A percentile compares a stretch with the other conserved stretches of the same genome.
phyloP scores from a whole-genome alignment of 805 yeast species.

The Kuraishia capsulata region DNA sequence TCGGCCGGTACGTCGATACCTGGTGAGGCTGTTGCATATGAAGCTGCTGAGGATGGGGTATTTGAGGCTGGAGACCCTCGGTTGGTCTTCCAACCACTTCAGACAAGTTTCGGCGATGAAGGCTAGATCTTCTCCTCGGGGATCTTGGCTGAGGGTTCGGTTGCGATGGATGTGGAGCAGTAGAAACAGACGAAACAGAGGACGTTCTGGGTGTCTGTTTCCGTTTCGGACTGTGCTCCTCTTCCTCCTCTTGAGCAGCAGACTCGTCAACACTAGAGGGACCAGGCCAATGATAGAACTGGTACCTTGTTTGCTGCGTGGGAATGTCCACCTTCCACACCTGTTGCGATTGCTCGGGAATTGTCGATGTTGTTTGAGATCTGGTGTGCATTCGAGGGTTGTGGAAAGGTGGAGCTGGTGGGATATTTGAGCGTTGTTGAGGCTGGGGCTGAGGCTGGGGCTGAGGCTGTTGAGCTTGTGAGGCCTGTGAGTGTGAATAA shows the following conservation, averaged over 20 bases:
- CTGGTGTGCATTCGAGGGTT: conserved; percentile 12
- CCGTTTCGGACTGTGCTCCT: too few relatives aligned
- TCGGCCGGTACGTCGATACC: neutral
- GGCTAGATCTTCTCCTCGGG: conserved; percentile 4
- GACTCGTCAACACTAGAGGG: too few relatives aligned
- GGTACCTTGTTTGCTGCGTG: conserved; percentile 23
- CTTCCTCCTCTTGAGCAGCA: neutral
- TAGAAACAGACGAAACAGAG: too few relatives aligned
- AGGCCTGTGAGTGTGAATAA: neutral
- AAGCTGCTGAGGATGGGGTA: neutral
- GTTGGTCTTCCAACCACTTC: neutral
- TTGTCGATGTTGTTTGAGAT: conserved; percentile 16
- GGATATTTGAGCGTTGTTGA: too few relatives aligned
- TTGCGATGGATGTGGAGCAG: too few relatives aligned
- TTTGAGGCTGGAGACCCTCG: neutral
- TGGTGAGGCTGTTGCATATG: conserved; percentile 5
- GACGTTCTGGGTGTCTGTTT: too few relatives aligned
- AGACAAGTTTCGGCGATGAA: conserved; percentile 1
- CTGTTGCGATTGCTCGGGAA: conserved; percentile 15
- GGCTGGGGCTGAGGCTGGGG: neutral
- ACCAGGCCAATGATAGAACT: conserved; percentile 26
- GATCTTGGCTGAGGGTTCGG: too few relatives aligned
- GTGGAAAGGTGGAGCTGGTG: too few relatives aligned
- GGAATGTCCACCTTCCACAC: too few relatives aligned
- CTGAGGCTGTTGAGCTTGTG: conserved; percentile 1